Conservation (phyloP, 495 filamentous ascomycete genomes). For the Penicillium atrosanguineum region DNA sequence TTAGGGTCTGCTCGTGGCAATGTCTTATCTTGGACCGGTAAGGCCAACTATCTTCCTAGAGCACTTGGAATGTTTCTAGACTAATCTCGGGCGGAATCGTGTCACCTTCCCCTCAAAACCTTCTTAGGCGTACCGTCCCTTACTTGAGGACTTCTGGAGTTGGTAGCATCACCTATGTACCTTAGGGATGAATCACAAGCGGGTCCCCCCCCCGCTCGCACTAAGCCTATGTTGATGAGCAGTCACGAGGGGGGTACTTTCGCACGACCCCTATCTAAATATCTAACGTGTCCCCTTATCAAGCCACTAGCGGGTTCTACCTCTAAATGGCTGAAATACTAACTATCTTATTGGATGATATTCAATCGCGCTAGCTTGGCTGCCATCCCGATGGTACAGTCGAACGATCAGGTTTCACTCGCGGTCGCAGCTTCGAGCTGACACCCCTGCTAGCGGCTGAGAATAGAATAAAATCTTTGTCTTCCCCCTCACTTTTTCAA, state of each 20-base stretch:
- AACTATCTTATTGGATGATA: not conserved
- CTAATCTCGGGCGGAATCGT: not conserved
- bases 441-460: not conserved
- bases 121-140: not conserved
- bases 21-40: too few relatives aligned
- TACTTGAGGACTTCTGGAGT: too few relatives aligned
- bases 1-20: not conserved
- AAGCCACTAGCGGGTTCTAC: not conserved
- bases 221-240: not conserved
- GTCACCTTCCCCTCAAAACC: not conserved
- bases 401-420: not conserved
- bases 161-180: too few relatives aligned
- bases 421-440: not conserved
- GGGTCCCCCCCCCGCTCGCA: not conserved
- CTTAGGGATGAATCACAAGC: not conserved
- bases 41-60: too few relatives aligned
- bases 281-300: not conserved
- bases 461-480: not conserved
- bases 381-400: not conserved
- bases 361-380: not conserved
- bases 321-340: not conserved
- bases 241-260: not conserved
- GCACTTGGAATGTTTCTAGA: not conserved
- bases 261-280: too few relatives aligned
- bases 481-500: not conserved